Percentiles rank a stretch among this genome's conserved stretches.
Evolutionary conservation across 306 rosid species (phyloP).

Genomic region (Cajanus cajan): DNA sequence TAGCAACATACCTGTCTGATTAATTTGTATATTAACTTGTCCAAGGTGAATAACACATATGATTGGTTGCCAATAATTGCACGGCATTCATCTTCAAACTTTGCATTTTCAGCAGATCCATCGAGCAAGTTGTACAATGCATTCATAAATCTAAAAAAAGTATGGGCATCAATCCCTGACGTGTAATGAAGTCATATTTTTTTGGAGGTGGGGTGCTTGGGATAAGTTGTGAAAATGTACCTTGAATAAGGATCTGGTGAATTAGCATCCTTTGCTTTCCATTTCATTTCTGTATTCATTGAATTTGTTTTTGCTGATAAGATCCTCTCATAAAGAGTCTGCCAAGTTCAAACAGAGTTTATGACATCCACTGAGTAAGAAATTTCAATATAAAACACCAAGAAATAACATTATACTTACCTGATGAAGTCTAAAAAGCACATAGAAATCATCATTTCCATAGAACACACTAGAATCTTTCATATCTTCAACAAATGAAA

Average conservation of each 20-base stretch:
- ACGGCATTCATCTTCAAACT: constrained; percentile 98
- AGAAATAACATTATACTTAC: constrained; percentile 50
- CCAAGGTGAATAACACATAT: constrained; percentile 88
- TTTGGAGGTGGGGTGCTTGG: not conserved
- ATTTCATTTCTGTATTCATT: constrained; percentile 60
- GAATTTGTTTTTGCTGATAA: constrained; percentile 77
- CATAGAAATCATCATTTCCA: constrained; percentile 90
- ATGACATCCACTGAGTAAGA: constrained; percentile 15
- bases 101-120: constrained; percentile 85
- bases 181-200: not conserved
- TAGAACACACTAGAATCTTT: constrained; percentile 70
- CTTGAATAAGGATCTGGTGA: constrained; percentile 70
- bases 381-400: not conserved
- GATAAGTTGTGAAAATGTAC: constrained; percentile 40
- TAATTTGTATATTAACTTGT: constrained; percentile 86
- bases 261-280: constrained; percentile 64
- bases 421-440: constrained; percentile 93
- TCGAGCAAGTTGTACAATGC: constrained; percentile 86
- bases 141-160: constrained; percentile 64
- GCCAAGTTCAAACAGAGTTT: constrained; percentile 41
- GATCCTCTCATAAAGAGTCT: constrained; percentile 92
- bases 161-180: not conserved
- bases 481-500: constrained; percentile 49
- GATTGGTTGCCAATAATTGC: constrained; percentile 91
- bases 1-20: constrained; percentile 68